Base-by-base conservation (phyloP, 225 moss, liverwort and hornwort genomes). In the Neckera pumila region DNA sequence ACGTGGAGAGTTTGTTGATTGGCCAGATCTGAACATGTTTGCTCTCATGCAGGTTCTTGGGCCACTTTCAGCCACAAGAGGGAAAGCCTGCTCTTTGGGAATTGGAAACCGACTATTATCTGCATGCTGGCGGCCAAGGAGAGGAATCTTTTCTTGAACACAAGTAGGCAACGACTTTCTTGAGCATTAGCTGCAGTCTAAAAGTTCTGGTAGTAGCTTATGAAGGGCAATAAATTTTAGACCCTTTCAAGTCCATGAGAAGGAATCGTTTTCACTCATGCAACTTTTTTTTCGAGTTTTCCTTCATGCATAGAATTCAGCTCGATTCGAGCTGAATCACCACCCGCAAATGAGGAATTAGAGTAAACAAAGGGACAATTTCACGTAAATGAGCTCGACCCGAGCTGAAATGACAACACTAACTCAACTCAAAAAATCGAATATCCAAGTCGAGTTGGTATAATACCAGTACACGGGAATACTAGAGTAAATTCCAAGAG, bases 1-100 rank as follows among this genome's bases (percentile, higher is more conserved):
- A 33, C 25, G 17, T 56, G 82, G 40, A 67, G 42, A 81, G 33
- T 57, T 73, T 49, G 25, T 60, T 42, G 27, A 54, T 79, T 86
- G 66, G 61, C 33, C 58, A 54, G 67, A 86, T 87, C 81, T 71
- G 85, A 81, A 87, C 58, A 28, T 60, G 20, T 66, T 86, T 79
- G 79, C 73, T 90, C 33, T 84, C 59, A 57, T 62, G 6, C 92
- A 98, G 98, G 90, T 97, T 98, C 83, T 90, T 98, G 84, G 98
- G 97, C 76, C 96, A 96, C 89, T 97, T 97, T 90, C 96, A 96
- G 86, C 98, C 98, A 34, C 92, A 95, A 84, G 96, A 96, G 67
- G 97, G 97, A 81, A 97, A 96, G 86, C 96, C 96, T 87, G 97
- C 92, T 78, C 93, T 98, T 40, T 98, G 98, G 98, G 98, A 98